These are phyloP conservation scores for Saccharum officinarum DNA, from an alignment of 176 grass and related monocot species.

Conservation along the genomic window DNA sequence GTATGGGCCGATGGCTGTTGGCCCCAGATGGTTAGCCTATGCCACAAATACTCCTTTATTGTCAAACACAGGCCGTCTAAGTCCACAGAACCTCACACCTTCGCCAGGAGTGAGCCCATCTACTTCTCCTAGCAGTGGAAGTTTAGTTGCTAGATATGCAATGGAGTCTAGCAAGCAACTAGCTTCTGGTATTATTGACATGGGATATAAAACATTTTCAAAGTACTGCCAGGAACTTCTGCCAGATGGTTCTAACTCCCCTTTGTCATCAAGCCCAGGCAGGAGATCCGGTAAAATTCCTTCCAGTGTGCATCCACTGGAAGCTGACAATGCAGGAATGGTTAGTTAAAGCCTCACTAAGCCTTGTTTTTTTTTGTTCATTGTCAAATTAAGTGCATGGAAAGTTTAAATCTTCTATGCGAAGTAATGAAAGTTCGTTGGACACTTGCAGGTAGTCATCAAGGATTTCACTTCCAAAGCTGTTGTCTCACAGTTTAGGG, in stretches of 20 bases:
- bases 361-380: neutral
- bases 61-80: conserved; percentile 87
- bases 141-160: conserved; percentile 97
- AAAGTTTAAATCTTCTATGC: conserved; percentile 6
- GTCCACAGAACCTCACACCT: conserved; percentile 93
- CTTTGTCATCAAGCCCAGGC: conserved; percentile 82
- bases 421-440: conserved; percentile 22
- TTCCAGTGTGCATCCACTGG: conserved; percentile 68
- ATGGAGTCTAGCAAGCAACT: conserved; percentile 98
- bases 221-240: conserved; percentile 95
- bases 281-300: conserved; percentile 78
- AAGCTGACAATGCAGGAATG: conserved; percentile 97
- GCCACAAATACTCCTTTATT: conserved; percentile 75
- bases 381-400: conserved; percentile 14
- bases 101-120: conserved; percentile 99
- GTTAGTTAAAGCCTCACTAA: conserved; percentile 48
- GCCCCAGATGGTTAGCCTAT: conserved; percentile 96
- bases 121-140: conserved; percentile 92
- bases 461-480: conserved; percentile 88
- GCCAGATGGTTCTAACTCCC: conserved; percentile 90
- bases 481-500: conserved; percentile 92
- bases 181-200: conserved; percentile 96
- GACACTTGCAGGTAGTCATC: conserved; percentile 83
- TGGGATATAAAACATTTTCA: conserved; percentile 93
- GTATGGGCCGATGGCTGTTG: conserved; percentile 95